Evolutionary conservation across 2,329 filamentous ascomycete species (phyloP).

Genomic region (Pezicula neosporulosa): DNA sequence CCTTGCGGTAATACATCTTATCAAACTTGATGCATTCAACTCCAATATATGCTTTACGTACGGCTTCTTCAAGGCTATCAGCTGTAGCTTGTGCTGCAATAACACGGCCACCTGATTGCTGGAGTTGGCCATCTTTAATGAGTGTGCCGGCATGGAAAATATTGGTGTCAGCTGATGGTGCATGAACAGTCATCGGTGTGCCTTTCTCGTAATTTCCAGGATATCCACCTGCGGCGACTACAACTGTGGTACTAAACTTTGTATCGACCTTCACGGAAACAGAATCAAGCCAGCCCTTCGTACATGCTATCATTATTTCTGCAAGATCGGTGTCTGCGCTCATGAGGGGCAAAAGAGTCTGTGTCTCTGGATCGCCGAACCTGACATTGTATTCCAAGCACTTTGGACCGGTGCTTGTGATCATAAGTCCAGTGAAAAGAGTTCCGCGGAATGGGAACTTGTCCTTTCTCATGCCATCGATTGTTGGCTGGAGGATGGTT

Average conservation of each 20-base stretch:
- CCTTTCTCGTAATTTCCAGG: constrained; percentile 84
- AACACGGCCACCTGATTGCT: constrained; percentile 83
- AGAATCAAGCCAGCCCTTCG: constrained; percentile 68
- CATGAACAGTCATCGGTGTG: constrained; percentile 50
- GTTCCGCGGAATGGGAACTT: constrained; percentile 70
- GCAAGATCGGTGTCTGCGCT: constrained; percentile 78
- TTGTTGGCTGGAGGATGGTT: constrained; percentile 83
- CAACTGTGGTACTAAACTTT: constrained; percentile 82
- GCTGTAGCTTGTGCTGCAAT: constrained; percentile 87
- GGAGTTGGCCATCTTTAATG: constrained; percentile 58
- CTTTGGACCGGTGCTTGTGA: constrained; percentile 76
- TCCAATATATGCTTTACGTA: constrained; percentile 83
- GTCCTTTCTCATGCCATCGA: constrained; percentile 83
- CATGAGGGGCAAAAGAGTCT: constrained; percentile 78
- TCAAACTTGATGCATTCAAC: constrained; percentile 73
- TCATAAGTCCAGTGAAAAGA: constrained; percentile 90
- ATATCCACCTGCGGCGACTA: constrained; percentile 91
- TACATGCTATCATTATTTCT: constrained; percentile 83
- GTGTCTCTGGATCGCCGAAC: constrained; percentile 89
- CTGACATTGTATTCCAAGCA: constrained; percentile 91
- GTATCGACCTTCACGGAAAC: constrained; percentile 64
- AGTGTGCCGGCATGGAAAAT: constrained; percentile 94
- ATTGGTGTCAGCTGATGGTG: constrained; percentile 51
- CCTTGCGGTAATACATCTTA: constrained; percentile 63
- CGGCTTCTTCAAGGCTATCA: constrained; percentile 73